Conservation (phyloP, 768 basidiomycete species). For the Tricholoma terreum region DNA sequence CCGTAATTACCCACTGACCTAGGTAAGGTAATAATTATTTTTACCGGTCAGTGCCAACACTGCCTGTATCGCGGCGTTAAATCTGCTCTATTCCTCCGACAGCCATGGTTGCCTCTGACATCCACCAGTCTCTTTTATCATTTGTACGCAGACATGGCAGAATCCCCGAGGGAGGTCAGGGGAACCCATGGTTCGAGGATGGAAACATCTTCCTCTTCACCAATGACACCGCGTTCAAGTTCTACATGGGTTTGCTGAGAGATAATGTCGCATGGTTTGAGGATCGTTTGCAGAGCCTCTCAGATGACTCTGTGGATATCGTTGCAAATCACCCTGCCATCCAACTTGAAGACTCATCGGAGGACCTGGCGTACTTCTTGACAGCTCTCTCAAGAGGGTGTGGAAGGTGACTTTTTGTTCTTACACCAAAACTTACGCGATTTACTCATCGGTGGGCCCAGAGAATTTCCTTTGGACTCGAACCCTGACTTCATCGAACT, state of each 20-base stretch:
- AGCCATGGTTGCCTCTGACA: no score
- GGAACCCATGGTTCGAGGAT: conserved; percentile 4
- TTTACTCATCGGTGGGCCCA: not conserved
- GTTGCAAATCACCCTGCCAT: conserved; percentile 10
- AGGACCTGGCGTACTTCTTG: conserved; percentile 12
- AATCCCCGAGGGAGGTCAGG: conserved; percentile 12
- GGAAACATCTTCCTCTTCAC: conserved; percentile 17
- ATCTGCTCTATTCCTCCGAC: not conserved
- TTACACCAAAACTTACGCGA: not conserved
- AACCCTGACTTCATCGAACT: conserved; percentile 5
- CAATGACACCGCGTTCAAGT: conserved; percentile 9
- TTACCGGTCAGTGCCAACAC: no score
- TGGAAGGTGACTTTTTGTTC: not conserved
- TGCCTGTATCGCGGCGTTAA: not conserved
- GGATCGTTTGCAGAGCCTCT: conserved; percentile 5
- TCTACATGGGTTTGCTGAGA: conserved; percentile 5
- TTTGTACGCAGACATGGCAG: not conserved
- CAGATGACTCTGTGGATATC: conserved; percentile 14
- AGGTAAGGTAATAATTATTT: no score
- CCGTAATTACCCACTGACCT: no score
- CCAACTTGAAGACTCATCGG: not conserved
- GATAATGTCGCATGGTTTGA: conserved; percentile 2
- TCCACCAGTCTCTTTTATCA: not conserved
- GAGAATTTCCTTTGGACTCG: conserved; percentile 9
- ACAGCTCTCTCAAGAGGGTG: conserved; percentile 1